Percentiles rank a stretch among this genome's conserved stretches.
Evolutionary conservation across 306 rosid species (phyloP).

Genomic region (Erythrophleum fordii): DNA sequence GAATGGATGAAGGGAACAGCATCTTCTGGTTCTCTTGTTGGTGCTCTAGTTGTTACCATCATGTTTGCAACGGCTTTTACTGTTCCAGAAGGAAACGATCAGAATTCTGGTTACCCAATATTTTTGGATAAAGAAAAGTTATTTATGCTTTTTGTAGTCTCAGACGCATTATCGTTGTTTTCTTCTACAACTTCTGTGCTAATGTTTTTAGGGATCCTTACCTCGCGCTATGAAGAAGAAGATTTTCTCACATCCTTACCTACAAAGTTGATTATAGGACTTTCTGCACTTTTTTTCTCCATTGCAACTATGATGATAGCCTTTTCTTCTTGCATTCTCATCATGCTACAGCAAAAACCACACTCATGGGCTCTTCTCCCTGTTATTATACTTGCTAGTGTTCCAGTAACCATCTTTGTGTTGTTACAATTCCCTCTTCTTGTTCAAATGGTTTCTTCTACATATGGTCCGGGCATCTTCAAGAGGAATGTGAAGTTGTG

Average conservation of each 20-base stretch:
- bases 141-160: background rate
- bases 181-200: slow-evolving; percentile 1
- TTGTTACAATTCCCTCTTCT: too few relatives aligned
- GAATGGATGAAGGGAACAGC: slow-evolving; percentile 24
- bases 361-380: background rate
- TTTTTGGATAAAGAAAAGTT: background rate
- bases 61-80: too few relatives aligned
- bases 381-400: background rate
- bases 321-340: background rate
- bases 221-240: background rate
- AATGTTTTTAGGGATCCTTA: background rate
- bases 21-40: background rate
- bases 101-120: background rate
- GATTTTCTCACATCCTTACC: slow-evolving; percentile 21
- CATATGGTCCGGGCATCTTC: slow-evolving; percentile 14
- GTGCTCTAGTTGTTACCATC: background rate
- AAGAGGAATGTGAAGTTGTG: background rate
- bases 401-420: too few relatives aligned
- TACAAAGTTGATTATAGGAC: background rate
- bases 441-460: too few relatives aligned
- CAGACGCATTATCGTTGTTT: background rate
- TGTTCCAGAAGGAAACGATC: slow-evolving; percentile 24
- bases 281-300: background rate
- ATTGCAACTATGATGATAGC: slow-evolving; percentile 8
- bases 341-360: background rate